phyloP scores from a whole-genome alignment of 2,329 filamentous ascomycete genomes.

The Kalmusia sp. region DNA sequence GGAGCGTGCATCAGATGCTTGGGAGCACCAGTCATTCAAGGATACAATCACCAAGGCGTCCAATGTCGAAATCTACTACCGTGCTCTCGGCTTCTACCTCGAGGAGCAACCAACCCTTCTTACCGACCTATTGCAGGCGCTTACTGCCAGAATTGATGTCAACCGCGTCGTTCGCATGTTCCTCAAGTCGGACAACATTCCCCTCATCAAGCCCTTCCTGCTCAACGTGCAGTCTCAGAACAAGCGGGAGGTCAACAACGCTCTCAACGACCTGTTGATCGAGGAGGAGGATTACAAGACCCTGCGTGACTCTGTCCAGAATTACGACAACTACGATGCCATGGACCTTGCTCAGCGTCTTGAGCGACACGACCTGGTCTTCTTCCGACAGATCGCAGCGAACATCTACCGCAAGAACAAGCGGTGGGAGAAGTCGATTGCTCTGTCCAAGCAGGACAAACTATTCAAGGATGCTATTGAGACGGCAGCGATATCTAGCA shows the following conservation, averaged over 20 bases:
- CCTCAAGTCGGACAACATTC: slow-evolving; percentile 96
- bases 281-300: slow-evolving; percentile 99
- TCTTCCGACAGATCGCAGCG: slow-evolving; percentile 98
- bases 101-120: slow-evolving; percentile 95
- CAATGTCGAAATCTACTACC: slow-evolving; percentile 99
- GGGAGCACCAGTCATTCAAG: slow-evolving; percentile 99
- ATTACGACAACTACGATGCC: slow-evolving; percentile 98
- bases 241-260: slow-evolving; percentile 97
- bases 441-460: slow-evolving; percentile 98
- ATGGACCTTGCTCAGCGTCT: slow-evolving; percentile 89
- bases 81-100: slow-evolving; percentile 94
- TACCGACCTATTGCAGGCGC: slow-evolving; percentile 90
- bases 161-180: slow-evolving; percentile 99
- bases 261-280: slow-evolving; percentile 96
- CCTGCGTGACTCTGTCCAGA: slow-evolving; percentile 93
- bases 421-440: slow-evolving; percentile 99
- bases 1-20: slow-evolving; percentile 95
- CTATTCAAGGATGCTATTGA: slow-evolving; percentile 99
- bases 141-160: slow-evolving; percentile 94
- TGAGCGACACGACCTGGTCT: slow-evolving; percentile 97
- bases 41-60: slow-evolving; percentile 97
- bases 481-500: slow-evolving; percentile 90
- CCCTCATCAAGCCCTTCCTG: slow-evolving; percentile 97
- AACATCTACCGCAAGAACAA: slow-evolving; percentile 99
- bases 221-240: slow-evolving; percentile 96